These are phyloP conservation scores for Penicillium sp. DNA, from an alignment of 2,329 filamentous ascomycete species.

Conservation along the genomic window DNA sequence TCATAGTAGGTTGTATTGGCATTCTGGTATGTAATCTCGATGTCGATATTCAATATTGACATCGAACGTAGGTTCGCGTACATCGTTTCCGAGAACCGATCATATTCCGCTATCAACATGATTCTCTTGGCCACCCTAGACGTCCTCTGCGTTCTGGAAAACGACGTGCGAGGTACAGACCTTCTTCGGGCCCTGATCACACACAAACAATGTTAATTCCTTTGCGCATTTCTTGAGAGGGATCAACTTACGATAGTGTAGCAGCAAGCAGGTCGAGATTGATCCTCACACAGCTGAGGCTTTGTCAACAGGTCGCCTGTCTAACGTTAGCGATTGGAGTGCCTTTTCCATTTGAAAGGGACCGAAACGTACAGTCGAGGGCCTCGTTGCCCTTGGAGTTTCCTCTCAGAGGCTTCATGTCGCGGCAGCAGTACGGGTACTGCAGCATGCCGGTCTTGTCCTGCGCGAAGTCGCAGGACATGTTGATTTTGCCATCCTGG, in stretches of 20 bases:
- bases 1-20: not conserved
- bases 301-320: slow-evolving; percentile 13
- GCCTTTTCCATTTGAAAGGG: not conserved
- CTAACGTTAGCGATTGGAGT: slow-evolving; percentile 8
- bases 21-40: slow-evolving; percentile 5
- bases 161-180: slow-evolving; percentile 29
- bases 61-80: slow-evolving; percentile 6
- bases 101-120: slow-evolving; percentile 4
- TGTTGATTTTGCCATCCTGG: slow-evolving; percentile 19
- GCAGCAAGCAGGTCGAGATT: slow-evolving; percentile 30
- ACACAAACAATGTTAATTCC: not conserved
- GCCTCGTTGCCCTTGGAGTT: slow-evolving; percentile 24
- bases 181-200: slow-evolving; percentile 21
- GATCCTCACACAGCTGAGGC: slow-evolving; percentile 26
- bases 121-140: slow-evolving; percentile 7
- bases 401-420: slow-evolving; percentile 15
- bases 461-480: slow-evolving; percentile 26
- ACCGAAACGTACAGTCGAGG: slow-evolving; percentile 21
- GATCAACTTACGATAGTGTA: slow-evolving; percentile 29
- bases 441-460: slow-evolving; percentile 30
- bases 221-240: not conserved
- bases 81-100: not conserved
- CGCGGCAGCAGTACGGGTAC: slow-evolving; percentile 30
- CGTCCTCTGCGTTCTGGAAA: slow-evolving; percentile 20
- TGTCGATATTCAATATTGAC: slow-evolving; percentile 15